Conservation (phyloP, 2,329 filamentous ascomycete genomes). For the Pyricularia sp. region DNA sequence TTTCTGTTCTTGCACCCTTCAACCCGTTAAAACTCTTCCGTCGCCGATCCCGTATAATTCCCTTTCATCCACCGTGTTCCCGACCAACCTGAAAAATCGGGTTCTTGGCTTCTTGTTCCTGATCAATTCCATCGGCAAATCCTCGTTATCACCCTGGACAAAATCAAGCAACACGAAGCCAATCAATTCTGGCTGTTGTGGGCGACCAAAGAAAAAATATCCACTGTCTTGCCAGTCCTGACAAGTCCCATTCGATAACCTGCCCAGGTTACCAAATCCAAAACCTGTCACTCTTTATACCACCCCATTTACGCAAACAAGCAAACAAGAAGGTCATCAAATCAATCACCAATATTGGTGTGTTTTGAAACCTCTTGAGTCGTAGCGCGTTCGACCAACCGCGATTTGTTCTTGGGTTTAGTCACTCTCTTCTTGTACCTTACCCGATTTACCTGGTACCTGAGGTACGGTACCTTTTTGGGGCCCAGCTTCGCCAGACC, state of each 20-base stretch:
- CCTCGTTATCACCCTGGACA: not conserved
- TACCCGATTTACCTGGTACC: not conserved
- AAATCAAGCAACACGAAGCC: not conserved
- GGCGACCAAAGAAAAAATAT: slow-evolving; percentile 1
- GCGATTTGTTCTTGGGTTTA: not conserved
- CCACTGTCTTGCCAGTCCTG: not conserved
- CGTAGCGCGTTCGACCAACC: not conserved
- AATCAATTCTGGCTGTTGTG: not conserved
- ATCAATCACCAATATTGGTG: not conserved
- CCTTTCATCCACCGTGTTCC: not conserved
- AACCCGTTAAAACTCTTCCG: not conserved
- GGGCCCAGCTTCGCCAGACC: not conserved
- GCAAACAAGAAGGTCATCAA: not conserved
- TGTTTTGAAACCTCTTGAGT: not conserved
- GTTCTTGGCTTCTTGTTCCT: not conserved
- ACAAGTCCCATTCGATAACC: not conserved
- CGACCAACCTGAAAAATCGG: not conserved
- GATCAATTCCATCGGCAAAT: not conserved
- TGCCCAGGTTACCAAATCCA: not conserved
- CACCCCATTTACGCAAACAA: not conserved
- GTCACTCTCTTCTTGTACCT: not conserved
- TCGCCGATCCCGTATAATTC: not conserved
- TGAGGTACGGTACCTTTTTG: not conserved
- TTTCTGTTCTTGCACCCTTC: not conserved
- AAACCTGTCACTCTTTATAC: not conserved